Base-by-base conservation (phyloP, 371 early-diverging fungal species). In the Lichtheimia ornata region DNA sequence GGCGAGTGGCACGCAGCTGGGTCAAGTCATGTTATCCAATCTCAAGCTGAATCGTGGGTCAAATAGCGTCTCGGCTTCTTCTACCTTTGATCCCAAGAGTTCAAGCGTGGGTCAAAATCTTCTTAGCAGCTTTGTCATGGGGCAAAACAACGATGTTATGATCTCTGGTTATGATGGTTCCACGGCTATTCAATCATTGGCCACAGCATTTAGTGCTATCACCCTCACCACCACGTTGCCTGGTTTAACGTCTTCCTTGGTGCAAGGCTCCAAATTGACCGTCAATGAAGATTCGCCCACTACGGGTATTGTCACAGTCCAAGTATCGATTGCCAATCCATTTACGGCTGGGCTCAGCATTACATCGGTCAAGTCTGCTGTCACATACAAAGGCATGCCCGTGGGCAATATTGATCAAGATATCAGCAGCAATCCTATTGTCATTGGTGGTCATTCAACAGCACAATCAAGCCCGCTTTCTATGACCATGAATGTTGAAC, bases 331-430 rank as follows among this genome's bases (percentile, higher is more conserved):
- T 62, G 76, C 78, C 64, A 81, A 86, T 47, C 86, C 86, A 20
- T 86, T 86, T 67, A 69, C 74, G 17, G 80, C 84, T 56, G 70
- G 75, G 6, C 65, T 86, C 61, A 64, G 61, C 17, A 84, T 86
- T 42, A 64, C 81, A 50, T 77, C 74, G 56, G 80, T 86, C 41
- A 63, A 72, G 7, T 73, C 83, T 44, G 56, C 69, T 52, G 79
- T 79, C 41, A 81, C 81, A 9, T 82, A 76, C 65, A 61, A 71
- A 18, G 84, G 79, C 18, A 71, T 78, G 61, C 66, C 80, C n/a
- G 70, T 86, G 13, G 86, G 86, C n/a, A 78, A 77, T 28, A 84
- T 86, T 28, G 61, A 76, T 17, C 73, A 80, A 47, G 82, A 82
- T 28, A 62, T 82, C 27, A 67, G 73, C 57, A 71, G 63, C 56